Percentiles rank a stretch among this genome's conserved stretches.
Evolutionary conservation across 2,329 filamentous ascomycete genomes (phyloP).

Genomic region (Trichoderma koningiopsis): DNA sequence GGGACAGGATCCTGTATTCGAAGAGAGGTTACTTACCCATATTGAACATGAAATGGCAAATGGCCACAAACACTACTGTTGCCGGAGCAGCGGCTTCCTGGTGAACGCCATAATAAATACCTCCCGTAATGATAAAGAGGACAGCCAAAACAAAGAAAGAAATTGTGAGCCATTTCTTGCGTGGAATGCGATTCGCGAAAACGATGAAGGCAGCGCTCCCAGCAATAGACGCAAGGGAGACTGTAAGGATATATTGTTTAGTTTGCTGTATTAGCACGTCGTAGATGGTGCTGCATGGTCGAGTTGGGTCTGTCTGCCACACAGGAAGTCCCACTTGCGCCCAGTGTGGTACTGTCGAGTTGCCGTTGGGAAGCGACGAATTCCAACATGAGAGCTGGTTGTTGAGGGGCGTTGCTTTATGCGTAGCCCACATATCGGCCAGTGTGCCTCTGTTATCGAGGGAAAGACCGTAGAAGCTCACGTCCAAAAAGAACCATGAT

Average conservation of each 20-base stretch:
- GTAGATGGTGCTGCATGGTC: constrained; percentile 56
- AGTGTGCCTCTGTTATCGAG: constrained; percentile 47
- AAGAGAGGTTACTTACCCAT: constrained; percentile 44
- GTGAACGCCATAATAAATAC: constrained; percentile 52
- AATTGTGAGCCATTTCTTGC: constrained; percentile 52
- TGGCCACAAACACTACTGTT: constrained; percentile 53
- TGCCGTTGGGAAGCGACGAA: constrained; percentile 46
- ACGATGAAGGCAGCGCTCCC: constrained; percentile 53
- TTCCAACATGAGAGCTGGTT: constrained; percentile 50
- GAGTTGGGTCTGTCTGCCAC: constrained; percentile 53
- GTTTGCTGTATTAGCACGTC: constrained; percentile 54
- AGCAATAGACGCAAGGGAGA: constrained; percentile 54
- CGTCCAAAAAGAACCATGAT: constrained; percentile 57
- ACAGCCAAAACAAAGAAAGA: constrained; percentile 52
- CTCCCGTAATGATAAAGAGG: constrained; percentile 53
- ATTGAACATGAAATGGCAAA: constrained; percentile 59
- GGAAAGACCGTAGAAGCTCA: constrained; percentile 57
- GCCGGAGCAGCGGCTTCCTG: constrained; percentile 45
- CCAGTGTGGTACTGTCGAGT: constrained; percentile 50
- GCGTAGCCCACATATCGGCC: constrained; percentile 45
- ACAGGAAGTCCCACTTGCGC: constrained; percentile 43
- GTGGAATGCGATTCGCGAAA: constrained; percentile 50
- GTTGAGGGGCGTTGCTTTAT: constrained; percentile 38
- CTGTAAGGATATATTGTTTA: constrained; percentile 55
- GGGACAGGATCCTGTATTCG: no score